These are phyloP conservation scores for Wickerhamomyces bovis DNA, from an alignment of 805 yeast species.

Conservation along the genomic window DNA sequence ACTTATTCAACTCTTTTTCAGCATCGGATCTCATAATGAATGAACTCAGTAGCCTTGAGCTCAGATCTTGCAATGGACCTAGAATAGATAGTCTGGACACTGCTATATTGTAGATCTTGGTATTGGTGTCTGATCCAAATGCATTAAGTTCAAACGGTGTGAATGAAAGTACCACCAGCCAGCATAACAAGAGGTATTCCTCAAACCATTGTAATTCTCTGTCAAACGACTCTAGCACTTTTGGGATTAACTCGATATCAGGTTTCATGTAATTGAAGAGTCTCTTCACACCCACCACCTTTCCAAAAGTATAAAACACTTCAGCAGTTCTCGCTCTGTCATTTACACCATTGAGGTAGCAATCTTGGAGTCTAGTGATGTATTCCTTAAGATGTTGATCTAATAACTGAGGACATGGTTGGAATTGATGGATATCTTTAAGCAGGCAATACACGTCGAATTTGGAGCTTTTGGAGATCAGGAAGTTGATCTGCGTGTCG, in stretches of 20 bases:
- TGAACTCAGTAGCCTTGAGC: conserved; percentile 26
- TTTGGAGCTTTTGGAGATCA: background rate
- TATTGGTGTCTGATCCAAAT: conserved; percentile 28
- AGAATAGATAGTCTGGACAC: conserved; percentile 31
- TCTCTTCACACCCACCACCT: conserved; percentile 60
- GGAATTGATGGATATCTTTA: conserved; percentile 40
- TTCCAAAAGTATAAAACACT: conserved; percentile 54
- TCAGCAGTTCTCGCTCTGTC: conserved; percentile 7
- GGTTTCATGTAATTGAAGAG: conserved; percentile 55
- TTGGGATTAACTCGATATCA: conserved; percentile 45
- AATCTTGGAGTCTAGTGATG: conserved; percentile 25
- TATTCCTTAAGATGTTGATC: conserved; percentile 35
- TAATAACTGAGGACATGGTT: conserved; percentile 45
- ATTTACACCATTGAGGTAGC: conserved; percentile 18
- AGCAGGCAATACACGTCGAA: conserved; percentile 8
- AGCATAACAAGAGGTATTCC: conserved; percentile 48
- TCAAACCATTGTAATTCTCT: conserved; percentile 36
- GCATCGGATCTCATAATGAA: conserved; percentile 24
- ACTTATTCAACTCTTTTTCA: conserved; percentile 6
- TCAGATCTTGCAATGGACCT: conserved; percentile 34
- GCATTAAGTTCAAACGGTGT: conserved; percentile 62
- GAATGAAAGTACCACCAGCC: conserved; percentile 67
- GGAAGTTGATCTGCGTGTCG: conserved; percentile 5
- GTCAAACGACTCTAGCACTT: conserved; percentile 26
- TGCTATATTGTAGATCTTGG: conserved; percentile 32